Conservation (phyloP, 2,329 filamentous ascomycete species). For the Coniella lustricola region DNA sequence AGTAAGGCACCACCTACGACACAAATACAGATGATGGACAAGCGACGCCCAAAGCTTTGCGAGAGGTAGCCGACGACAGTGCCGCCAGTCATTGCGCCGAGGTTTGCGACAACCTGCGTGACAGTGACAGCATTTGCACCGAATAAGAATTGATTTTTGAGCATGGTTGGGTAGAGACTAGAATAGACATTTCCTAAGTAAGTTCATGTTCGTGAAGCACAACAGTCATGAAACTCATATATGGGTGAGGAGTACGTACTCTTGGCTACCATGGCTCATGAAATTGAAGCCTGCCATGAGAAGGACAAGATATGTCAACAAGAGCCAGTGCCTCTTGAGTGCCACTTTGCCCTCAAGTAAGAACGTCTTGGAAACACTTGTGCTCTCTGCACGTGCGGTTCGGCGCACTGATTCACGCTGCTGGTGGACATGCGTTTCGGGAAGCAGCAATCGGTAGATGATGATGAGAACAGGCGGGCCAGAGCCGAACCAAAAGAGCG, state of each 20-base stretch:
- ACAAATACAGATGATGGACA: slow-evolving; percentile 60
- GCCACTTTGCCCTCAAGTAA: slow-evolving; percentile 71
- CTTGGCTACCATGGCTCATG: slow-evolving; percentile 71
- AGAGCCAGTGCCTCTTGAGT: slow-evolving; percentile 69
- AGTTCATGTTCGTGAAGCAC: too few species aligned
- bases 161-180: slow-evolving; percentile 50
- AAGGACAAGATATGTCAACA: slow-evolving; percentile 74
- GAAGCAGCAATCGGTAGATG: slow-evolving; percentile 65
- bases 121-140: slow-evolving; percentile 53
- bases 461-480: slow-evolving; percentile 76
- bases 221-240: not conserved
- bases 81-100: slow-evolving; percentile 64
- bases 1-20: slow-evolving; percentile 65
- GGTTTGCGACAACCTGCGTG: slow-evolving; percentile 64
- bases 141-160: slow-evolving; percentile 49
- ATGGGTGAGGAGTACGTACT: slow-evolving; percentile 20
- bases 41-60: slow-evolving; percentile 61
- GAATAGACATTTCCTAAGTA: not conserved
- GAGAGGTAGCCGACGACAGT: slow-evolving; percentile 59
- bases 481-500: slow-evolving; percentile 84
- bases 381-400: slow-evolving; percentile 17
- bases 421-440: slow-evolving; percentile 69
- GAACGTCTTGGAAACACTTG: slow-evolving; percentile 59
- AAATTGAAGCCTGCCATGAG: slow-evolving; percentile 92
- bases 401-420: slow-evolving; percentile 57